A percentile compares a stretch with the other conserved stretches of the same genome.
Evolutionary conservation across 352 stramenopile genomes (phyloP).

Genomic region (Elongisporangium prolatum): DNA sequence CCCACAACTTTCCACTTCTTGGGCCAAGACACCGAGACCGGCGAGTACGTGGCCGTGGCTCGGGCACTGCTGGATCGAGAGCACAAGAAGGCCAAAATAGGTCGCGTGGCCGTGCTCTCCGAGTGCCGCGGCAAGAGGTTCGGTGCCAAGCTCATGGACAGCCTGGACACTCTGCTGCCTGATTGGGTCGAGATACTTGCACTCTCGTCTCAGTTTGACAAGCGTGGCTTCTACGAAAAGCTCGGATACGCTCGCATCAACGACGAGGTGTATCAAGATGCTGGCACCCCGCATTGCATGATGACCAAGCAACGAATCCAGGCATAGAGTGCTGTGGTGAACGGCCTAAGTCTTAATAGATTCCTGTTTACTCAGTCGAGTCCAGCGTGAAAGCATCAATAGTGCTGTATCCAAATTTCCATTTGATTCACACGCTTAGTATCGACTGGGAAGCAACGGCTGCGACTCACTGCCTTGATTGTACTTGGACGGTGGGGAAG

Average conservation of each 20-base stretch:
- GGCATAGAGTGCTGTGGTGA: background rate
- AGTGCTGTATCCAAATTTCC: background rate
- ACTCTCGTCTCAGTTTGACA: conserved; percentile 39
- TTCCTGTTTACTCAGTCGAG: conserved; percentile 2
- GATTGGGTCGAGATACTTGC: conserved; percentile 27
- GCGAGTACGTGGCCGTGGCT: conserved; percentile 47
- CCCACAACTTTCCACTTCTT: conserved; percentile 53
- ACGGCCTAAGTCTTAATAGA: background rate
- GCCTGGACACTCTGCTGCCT: conserved; percentile 23
- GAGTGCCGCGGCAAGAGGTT: conserved; percentile 54
- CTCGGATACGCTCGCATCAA: conserved; percentile 19
- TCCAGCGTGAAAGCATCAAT: background rate
- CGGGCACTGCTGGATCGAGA: conserved; percentile 29
- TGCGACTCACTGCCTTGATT: conserved; percentile 34
- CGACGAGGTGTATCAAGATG: conserved; percentile 25
- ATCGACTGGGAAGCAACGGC: conserved; percentile 31
- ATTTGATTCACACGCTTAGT: background rate
- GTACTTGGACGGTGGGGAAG: conserved; percentile 54
- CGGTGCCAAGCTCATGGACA: conserved; percentile 35
- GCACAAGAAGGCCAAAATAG: conserved; percentile 38
- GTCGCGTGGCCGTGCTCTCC: conserved; percentile 48
- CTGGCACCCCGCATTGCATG: conserved; percentile 27
- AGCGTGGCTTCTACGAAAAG: conserved; percentile 24
- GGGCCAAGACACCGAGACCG: conserved; percentile 42
- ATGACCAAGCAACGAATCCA: conserved; percentile 17